These are phyloP conservation scores for Ochetophila trinervis DNA, from an alignment of 306 rosid genomes.

Conservation along the genomic window DNA sequence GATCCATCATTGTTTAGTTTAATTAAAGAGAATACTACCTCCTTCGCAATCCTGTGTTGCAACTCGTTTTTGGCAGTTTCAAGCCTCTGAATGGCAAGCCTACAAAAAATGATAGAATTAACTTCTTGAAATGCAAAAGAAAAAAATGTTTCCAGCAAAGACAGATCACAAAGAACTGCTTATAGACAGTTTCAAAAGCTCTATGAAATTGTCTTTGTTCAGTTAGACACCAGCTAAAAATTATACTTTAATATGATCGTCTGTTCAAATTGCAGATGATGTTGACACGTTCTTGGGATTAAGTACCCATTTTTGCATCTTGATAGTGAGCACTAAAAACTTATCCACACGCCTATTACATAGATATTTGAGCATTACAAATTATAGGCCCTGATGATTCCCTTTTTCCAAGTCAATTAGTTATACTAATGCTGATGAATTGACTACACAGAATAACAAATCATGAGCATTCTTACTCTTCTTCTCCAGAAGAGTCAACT, in stretches of 20 bases:
- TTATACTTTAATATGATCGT: no score
- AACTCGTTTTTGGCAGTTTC: conserved; percentile 89
- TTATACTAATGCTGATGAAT: neutral
- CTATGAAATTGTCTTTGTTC: neutral
- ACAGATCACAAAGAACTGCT: conserved; percentile 1
- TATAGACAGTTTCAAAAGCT: conserved; percentile 9
- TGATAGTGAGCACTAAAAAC: no score
- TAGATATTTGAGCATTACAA: no score
- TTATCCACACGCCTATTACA: no score
- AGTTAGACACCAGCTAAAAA: no score
- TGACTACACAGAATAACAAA: neutral
- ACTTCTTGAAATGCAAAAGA: conserved; percentile 4
- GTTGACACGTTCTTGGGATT: no score
- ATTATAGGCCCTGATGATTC: no score
- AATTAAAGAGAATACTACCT: conserved; percentile 46
- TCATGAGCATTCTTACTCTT: conserved; percentile 64
- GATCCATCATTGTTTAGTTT: conserved; percentile 19
- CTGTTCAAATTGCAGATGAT: no score
- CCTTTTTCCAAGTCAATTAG: neutral
- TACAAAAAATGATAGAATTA: conserved; percentile 26
- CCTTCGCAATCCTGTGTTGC: conserved; percentile 96
- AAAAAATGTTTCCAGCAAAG: neutral
- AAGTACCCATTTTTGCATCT: no score
- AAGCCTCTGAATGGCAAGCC: conserved; percentile 96
- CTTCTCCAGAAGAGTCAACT: conserved; percentile 96